Conservation (phyloP, 768 basidiomycete genomes). For the Pisolithus marmoratus region DNA sequence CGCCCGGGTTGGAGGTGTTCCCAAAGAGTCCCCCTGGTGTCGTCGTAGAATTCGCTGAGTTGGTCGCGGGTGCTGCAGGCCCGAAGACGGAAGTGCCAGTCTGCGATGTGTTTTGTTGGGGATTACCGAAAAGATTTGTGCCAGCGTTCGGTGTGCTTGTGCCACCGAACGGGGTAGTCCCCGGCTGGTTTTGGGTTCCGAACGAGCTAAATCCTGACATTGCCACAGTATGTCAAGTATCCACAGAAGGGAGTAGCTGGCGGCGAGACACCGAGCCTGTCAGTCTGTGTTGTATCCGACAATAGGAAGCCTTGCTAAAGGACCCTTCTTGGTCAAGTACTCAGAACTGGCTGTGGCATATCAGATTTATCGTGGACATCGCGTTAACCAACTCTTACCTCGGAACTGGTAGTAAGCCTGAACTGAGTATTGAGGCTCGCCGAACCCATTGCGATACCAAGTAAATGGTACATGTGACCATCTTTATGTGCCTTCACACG, state of each 20-base stretch:
- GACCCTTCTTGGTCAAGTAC: too few relatives aligned
- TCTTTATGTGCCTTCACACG: too few relatives aligned
- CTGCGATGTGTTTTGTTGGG: constrained; percentile 2
- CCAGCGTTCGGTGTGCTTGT: constrained; percentile 7
- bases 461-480: too few relatives aligned
- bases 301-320: too few relatives aligned
- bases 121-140: constrained; percentile 1
- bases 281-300: background rate
- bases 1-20: constrained; percentile 1
- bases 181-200: constrained; percentile 2
- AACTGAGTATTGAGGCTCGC: too few relatives aligned
- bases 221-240: background rate
- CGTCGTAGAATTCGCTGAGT: background rate
- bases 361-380: too few relatives aligned
- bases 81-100: constrained; percentile 3
- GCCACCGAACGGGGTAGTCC: constrained; percentile 3
- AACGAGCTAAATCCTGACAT: constrained; percentile 7
- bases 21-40: constrained; percentile 5
- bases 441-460: too few relatives aligned
- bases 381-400: too few relatives aligned
- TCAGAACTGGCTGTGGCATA: too few relatives aligned
- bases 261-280: background rate
- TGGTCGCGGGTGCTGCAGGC: background rate
- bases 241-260: background rate
- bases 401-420: too few relatives aligned